These are phyloP conservation scores for Globisporangium emineosum DNA, from an alignment of 352 stramenopile genomes.

Conservation along the genomic window DNA sequence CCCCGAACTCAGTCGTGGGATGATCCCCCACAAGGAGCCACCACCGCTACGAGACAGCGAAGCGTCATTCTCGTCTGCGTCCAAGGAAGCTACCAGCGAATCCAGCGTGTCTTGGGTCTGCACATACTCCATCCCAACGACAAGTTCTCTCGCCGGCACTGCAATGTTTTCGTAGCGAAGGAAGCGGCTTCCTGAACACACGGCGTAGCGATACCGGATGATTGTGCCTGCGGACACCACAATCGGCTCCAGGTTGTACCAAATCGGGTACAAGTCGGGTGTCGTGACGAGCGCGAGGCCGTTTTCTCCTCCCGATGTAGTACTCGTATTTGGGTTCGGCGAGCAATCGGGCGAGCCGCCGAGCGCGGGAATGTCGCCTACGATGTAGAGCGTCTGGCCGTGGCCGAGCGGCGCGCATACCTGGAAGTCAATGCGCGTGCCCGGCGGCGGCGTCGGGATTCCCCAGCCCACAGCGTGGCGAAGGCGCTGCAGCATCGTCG, in stretches of 20 bases:
- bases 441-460: slow-evolving; percentile 44
- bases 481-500: slow-evolving; percentile 75
- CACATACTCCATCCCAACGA: slow-evolving; percentile 51
- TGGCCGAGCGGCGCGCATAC: slow-evolving; percentile 71
- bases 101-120: slow-evolving; percentile 81
- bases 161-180: slow-evolving; percentile 66
- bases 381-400: slow-evolving; percentile 79
- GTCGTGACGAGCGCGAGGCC: slow-evolving; percentile 83
- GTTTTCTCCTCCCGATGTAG: slow-evolving; percentile 31
- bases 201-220: slow-evolving; percentile 82
- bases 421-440: slow-evolving; percentile 82
- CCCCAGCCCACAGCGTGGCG: slow-evolving; percentile 78
- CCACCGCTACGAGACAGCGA: slow-evolving; percentile 16
- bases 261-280: slow-evolving; percentile 84
- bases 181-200: slow-evolving; percentile 80
- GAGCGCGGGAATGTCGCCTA: slow-evolving; percentile 66
- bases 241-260: slow-evolving; percentile 87
- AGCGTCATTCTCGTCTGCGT: slow-evolving; percentile 5
- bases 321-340: slow-evolving; percentile 37
- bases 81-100: slow-evolving; percentile 17
- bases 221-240: slow-evolving; percentile 55
- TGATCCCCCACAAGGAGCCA: slow-evolving; percentile 45
- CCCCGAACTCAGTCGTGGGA: slow-evolving; percentile 77
- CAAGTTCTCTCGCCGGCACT: slow-evolving; percentile 43
- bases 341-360: slow-evolving; percentile 58